A percentile compares a stretch with the other conserved stretches of the same genome.
phyloP scores from a whole-genome alignment of 192 early-diverging fungal genomes.

The Linnemannia elongata region DNA sequence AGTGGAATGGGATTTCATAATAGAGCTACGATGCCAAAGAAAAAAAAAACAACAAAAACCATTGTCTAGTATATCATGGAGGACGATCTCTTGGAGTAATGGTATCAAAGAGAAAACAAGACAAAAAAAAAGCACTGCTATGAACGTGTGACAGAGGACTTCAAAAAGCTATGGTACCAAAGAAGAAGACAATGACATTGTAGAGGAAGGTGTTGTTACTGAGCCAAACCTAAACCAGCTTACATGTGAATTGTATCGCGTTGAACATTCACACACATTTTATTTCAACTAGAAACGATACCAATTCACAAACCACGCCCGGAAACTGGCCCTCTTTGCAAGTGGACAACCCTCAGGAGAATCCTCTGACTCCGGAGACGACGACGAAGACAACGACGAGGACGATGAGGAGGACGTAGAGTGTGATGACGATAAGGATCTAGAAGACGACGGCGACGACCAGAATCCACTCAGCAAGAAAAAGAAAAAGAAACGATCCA shows the following conservation, averaged over 20 bases:
- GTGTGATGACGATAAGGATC: conserved; percentile 21
- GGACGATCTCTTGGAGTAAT: no score
- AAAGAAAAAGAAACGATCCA: conserved; percentile 31
- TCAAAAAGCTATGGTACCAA: background rate
- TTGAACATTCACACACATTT: background rate
- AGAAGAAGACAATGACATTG: background rate
- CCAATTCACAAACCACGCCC: conserved; percentile 59
- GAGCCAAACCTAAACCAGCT: background rate
- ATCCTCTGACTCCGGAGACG: conserved; percentile 35
- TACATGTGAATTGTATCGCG: conserved; percentile 7
- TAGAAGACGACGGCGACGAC: conserved; percentile 28
- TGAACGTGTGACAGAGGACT: background rate
- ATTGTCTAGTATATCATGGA: no score
- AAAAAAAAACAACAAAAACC: background rate
- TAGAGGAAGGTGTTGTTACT: background rate
- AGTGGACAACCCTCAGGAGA: conserved; percentile 43
- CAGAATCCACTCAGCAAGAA: conserved; percentile 11
- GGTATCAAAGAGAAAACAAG: no score
- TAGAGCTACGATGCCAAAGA: background rate
- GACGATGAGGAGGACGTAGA: conserved; percentile 34
- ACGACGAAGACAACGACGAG: conserved; percentile 22
- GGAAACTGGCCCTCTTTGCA: conserved; percentile 60
- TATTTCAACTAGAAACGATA: conserved; percentile 47
- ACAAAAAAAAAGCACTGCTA: no score
- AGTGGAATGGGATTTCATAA: background rate